These are phyloP conservation scores for Eustoma russellianum DNA, from an alignment of 257 asterid species.

Conservation along the genomic window DNA sequence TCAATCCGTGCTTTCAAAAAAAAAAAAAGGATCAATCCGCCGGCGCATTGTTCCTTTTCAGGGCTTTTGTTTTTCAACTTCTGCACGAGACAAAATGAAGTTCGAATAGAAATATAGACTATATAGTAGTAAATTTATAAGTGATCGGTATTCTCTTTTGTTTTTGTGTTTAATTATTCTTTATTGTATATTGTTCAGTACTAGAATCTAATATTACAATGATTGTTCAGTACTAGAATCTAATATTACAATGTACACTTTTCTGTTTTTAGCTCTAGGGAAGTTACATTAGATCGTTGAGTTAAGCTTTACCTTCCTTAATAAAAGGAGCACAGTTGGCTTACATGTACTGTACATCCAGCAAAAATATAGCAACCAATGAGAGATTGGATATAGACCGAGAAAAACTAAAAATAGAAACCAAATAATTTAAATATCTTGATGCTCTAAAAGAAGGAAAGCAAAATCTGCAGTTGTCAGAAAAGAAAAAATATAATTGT, in stretches of 20 bases:
- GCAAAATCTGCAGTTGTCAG: background rate
- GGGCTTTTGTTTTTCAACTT: conserved; percentile 61
- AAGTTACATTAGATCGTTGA: too few relatives aligned
- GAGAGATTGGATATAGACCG: background rate
- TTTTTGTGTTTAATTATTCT: background rate
- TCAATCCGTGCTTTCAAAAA: too few relatives aligned
- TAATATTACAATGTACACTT: background rate
- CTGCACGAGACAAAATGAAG: conserved; percentile 24
- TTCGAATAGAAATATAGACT: conserved; percentile 8
- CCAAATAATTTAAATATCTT: too few relatives aligned
- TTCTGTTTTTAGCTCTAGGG: too few relatives aligned
- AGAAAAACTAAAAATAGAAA: background rate
- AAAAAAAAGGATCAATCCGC: conserved; percentile 33
- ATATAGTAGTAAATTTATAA: background rate
- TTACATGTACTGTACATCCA: too few relatives aligned
- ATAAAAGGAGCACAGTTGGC: background rate
- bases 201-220: conserved; percentile 10
- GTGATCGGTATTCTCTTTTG: background rate
- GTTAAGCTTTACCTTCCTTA: background rate
- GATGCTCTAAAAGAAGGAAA: background rate
- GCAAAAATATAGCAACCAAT: too few relatives aligned
- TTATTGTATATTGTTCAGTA: background rate
- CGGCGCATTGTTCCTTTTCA: conserved; percentile 74
- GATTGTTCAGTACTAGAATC: conserved; percentile 9
- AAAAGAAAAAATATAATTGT: too few relatives aligned